Conservation (phyloP, 2,329 filamentous ascomycete genomes). For the Xylogone sp. region DNA sequence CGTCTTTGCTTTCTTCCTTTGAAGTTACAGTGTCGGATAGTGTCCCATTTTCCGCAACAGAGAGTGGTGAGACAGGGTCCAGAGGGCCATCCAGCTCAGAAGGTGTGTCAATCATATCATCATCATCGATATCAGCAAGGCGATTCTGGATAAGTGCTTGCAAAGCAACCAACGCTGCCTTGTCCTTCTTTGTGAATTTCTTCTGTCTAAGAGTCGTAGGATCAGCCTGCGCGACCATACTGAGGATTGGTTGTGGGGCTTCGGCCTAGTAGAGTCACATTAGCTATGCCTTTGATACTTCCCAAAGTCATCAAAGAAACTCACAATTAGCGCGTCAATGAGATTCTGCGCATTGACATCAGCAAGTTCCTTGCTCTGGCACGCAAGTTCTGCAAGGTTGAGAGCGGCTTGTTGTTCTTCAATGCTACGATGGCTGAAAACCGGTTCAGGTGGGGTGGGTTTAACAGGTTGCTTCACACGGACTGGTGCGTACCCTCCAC, state of each 20-base stretch:
- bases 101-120: not conserved
- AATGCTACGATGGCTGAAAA: slow-evolving; percentile 28
- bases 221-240: slow-evolving; percentile 29
- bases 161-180: slow-evolving; percentile 14
- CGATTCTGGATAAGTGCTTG: slow-evolving; percentile 14
- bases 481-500: slow-evolving; percentile 8
- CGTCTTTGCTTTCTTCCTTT: not conserved
- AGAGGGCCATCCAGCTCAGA: not conserved
- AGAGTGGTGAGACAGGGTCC: not conserved
- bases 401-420: slow-evolving; percentile 64
- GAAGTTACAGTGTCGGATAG: not conserved
- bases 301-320: slow-evolving; percentile 27
- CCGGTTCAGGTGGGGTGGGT: slow-evolving; percentile 5
- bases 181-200: slow-evolving; percentile 9
- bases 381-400: slow-evolving; percentile 55
- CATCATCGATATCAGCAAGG: slow-evolving; percentile 4
- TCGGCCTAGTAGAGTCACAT: slow-evolving; percentile 31
- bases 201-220: slow-evolving; percentile 7
- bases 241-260: slow-evolving; percentile 37
- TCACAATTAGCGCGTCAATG: slow-evolving; percentile 59
- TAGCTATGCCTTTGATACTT: slow-evolving; percentile 8
- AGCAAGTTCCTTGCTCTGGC: slow-evolving; percentile 41
- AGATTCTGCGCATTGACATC: slow-evolving; percentile 44
- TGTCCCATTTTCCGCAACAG: not conserved
- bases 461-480: slow-evolving; percentile 10